These are phyloP conservation scores for Circinella umbellata DNA, from an alignment of 371 early-diverging fungal species.

Conservation along the genomic window DNA sequence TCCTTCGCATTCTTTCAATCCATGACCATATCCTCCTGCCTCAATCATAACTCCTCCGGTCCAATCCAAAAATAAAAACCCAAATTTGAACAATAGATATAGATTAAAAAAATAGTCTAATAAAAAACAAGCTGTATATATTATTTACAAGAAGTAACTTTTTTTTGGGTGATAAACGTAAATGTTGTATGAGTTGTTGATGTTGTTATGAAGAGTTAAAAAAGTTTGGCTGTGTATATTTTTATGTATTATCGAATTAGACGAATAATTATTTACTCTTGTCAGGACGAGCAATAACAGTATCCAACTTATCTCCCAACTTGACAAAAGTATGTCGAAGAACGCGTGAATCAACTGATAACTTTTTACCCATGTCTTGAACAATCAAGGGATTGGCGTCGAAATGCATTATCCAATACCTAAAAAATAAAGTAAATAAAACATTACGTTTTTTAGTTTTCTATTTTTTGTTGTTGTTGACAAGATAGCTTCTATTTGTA, in stretches of 20 bases:
- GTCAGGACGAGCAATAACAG: constrained; percentile 63
- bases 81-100: background rate
- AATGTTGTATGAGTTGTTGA: too few relatives aligned
- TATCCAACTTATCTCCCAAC: constrained; percentile 70
- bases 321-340: constrained; percentile 80
- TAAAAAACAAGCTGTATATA: background rate
- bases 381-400: constrained; percentile 72
- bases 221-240: background rate
- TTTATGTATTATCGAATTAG: background rate
- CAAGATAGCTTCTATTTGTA: background rate
- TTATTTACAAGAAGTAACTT: too few relatives aligned
- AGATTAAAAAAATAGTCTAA: background rate
- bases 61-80: too few relatives aligned
- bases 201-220: too few relatives aligned
- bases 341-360: constrained; percentile 76
- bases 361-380: constrained; percentile 63
- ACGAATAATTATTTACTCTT: constrained; percentile 43
- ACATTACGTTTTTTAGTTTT: background rate
- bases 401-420: constrained; percentile 83
- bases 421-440: background rate
- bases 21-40: too few relatives aligned
- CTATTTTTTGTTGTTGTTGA: background rate
- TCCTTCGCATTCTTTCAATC: too few relatives aligned
- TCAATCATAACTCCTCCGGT: too few relatives aligned
- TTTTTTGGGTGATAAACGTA: too few relatives aligned